Base-by-base conservation (phyloP, 345 rosid genomes). In the Citropsis articulata region DNA sequence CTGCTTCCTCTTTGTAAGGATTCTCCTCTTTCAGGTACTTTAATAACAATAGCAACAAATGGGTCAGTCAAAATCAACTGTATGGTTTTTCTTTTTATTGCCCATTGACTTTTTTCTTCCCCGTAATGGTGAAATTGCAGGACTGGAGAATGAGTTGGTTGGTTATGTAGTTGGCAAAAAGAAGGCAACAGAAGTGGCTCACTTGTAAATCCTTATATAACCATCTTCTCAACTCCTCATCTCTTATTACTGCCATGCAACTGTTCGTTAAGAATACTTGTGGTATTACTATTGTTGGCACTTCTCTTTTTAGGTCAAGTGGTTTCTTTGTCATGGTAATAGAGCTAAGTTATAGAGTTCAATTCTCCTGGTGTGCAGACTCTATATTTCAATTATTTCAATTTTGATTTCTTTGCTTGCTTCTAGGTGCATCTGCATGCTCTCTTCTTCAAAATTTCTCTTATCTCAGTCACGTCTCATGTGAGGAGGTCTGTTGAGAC, bases 171-270 rank as follows among this genome's bases (percentile, higher is more conserved):
- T 90, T 82, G 98, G 98, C 78, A 88, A 77, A 85, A 93, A 88
- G 89, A 95, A 88, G 65, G 92, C 97, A 77, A 93, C 99, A n/a
- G 94, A 95, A 87, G 92, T 90, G 56, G 98, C 97, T 88, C 99
- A 91, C 78, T 80, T 88, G 98, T 95, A 81, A 85, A 91, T 90
- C 78, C n/a, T 45, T 33, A 21, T 72, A 5, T 76, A 35, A 12
- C 78, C 64, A 13, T 42, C 50, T 28, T 59, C 14, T 77, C 7
- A 27, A 38, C 27, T 50, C n/a, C 50, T 33, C 21, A 69, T 45
- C 33, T 24, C 25, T n/a, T 68, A 12, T 45, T 12, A 45, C 21
- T 30, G 36, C 8, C 16, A 12, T 63, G 67, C 67, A 27, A 27
- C 66, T 27, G 36, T 63, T 22, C 19, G 18, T 63, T 63, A 28